Evolutionary conservation across 2,329 filamentous ascomycete species (phyloP), one percentile per base, ranked within the genome.

Genomic region (Alternaria sp.): DNA sequence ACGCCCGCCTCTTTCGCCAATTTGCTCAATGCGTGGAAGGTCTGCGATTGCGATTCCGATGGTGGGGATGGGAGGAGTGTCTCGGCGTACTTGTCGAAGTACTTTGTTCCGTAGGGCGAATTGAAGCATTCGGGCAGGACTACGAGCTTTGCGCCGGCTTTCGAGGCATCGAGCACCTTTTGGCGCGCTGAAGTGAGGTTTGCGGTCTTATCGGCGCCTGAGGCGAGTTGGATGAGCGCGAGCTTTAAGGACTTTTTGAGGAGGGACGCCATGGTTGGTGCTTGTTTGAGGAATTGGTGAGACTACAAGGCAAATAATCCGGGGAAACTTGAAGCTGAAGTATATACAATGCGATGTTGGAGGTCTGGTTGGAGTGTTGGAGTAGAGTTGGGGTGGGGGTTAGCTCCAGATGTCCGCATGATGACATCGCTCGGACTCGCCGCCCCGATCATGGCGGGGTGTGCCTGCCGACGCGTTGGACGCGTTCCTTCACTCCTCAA

Each of bases 41-140:
- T 94, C 0, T 94, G 94, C 5, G 92, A 91, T 73, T 91, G 88
- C 49, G 88, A 86, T 64, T 84, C 78, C 4, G 89, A 84, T 0
- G 94, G 93, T 26, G 93, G 92, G 4, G 89, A 90, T 1, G 93
- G 93, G 1, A 88, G 84, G n/a, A 98, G 89, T 2, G 89, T 90
- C 82, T 99, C 96, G 70, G 96, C 94, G 80, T 98, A 98, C 65
- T 90, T 88, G 58, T 94, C 91, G 82, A 99, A 99, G 85, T 90
- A 94, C 76, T 93, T 87, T 70, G 90, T 94, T 70, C 96, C 96
- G 82, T 99, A 99, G 9, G 96, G 96, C 45, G 92, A 96, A 85
- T 99, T 99, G 89, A 99, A 99, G 86, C 96, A 99, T 84, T 99
- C 96, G 37, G 96, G 96, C 18, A 99, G 88, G 33, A 98, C 93